Base-by-base conservation (phyloP, 2,329 filamentous ascomycete genomes). In the Pestalotiopsis sp. region DNA sequence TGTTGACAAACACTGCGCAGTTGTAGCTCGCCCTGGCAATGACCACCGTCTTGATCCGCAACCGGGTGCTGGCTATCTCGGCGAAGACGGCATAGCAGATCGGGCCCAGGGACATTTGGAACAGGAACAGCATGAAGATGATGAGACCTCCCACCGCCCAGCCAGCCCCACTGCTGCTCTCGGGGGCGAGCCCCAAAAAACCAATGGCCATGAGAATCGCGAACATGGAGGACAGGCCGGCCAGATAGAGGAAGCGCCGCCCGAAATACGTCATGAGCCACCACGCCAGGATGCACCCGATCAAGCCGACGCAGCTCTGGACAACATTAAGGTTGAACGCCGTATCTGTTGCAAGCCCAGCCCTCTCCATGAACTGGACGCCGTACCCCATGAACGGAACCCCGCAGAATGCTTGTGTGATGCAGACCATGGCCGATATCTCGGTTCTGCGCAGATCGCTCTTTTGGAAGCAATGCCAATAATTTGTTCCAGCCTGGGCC, bases 51-150 rank as follows among this genome's bases (percentile, higher is more conserved):
- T 67, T 67, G 60, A 67, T 67, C 20, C 65, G 60, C n/a, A 65
- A 23, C 2, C 65, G 65, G n/a, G 60, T 69, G 68, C 65, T 67
- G 9, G 60, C 59, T 5, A 67, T 62, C n/a, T 69, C 68, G 20
- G 65, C 65, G 2, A 56, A 63, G 52, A 69, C 65, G 27, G 38
- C 49, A 49, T 69, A 68, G 56, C 66, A 69, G n/a, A 62, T 66
- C 11, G 64, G 64, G 4, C 68, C 66, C 2, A 70, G 31, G 11
- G 64, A 69, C 6, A 69, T 17, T 45, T 70, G 69, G 41, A 69
- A 70, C 20, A 64, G 31, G 20, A 70, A 67, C 4, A 69, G 57
- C 64, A 69, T 67, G 59, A 69, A 56, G 7, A 69, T 66, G 59
- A 70, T 64, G 27, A 69, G 59, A 6, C 60, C 67, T 23, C 67